These are phyloP conservation scores for Rhodotorula sp. DNA, from an alignment of 1,284 basidiomycete species.

Conservation along the genomic window DNA sequence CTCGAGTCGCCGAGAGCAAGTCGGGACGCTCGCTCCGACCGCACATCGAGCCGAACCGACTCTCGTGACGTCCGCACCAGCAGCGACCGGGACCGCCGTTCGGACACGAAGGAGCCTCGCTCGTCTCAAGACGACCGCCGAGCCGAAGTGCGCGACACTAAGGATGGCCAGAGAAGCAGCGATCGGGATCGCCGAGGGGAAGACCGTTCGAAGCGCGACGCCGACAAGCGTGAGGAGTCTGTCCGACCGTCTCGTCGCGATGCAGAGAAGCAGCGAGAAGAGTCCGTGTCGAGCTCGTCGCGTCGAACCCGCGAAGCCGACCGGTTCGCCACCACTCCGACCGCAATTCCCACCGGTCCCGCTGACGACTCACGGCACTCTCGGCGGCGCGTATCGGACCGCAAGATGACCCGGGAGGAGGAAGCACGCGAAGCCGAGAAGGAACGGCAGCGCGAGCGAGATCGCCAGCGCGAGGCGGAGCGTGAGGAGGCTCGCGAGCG, in stretches of 20 bases:
- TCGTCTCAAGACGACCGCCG: too few relatives aligned
- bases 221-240: conserved; percentile 32
- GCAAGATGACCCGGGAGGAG: conserved; percentile 8
- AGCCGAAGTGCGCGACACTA: too few relatives aligned
- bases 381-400: conserved; percentile 1
- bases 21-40: too few relatives aligned
- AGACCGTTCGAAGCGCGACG: background rate
- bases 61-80: too few relatives aligned
- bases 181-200: conserved; percentile 47
- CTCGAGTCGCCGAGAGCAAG: too few relatives aligned
- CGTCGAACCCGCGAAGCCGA: conserved; percentile 12
- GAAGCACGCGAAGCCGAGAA: conserved; percentile 34
- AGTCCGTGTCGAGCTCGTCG: background rate
- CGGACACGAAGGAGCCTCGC: background rate
- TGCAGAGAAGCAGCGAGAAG: background rate
- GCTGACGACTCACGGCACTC: background rate
- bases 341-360: background rate
- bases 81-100: background rate
- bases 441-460: conserved; percentile 19
- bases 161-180: conserved; percentile 51
- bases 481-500: conserved; percentile 55
- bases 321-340: background rate
- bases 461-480: conserved; percentile 38
- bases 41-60: too few relatives aligned
- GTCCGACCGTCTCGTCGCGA: background rate